A percentile compares a stretch with the other conserved stretches of the same genome.
These are phyloP conservation scores for Colletotrichum acutatum DNA, from an alignment of 2,329 filamentous ascomycete species.

Conservation along the genomic window DNA sequence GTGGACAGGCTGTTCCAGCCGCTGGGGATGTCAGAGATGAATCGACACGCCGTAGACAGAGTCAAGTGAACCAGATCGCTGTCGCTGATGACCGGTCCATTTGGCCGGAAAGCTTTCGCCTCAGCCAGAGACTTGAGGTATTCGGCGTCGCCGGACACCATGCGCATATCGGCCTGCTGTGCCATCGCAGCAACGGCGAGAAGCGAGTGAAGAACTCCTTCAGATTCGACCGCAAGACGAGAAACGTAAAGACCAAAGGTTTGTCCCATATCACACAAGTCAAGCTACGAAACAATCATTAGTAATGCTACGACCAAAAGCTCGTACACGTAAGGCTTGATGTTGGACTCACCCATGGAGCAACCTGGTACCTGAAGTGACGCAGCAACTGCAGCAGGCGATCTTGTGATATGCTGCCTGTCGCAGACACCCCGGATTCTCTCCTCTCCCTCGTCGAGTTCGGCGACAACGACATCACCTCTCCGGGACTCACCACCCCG, in stretches of 20 bases:
- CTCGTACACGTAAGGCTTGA: too few relatives aligned
- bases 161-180: conserved; percentile 11
- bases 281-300: conserved; percentile 44
- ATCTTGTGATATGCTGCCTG: conserved; percentile 17
- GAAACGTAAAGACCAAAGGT: conserved; percentile 52
- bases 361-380: conserved; percentile 57
- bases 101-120: not conserved
- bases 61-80: conserved; percentile 11
- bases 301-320: not conserved
- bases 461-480: conserved; percentile 20
- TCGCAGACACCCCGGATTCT: not conserved
- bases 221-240: conserved; percentile 42
- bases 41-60: conserved; percentile 10
- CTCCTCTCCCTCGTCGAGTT: not conserved
- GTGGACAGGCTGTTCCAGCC: conserved; percentile 14
- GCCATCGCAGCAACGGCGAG: conserved; percentile 36
- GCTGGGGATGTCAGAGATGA: conserved; percentile 14
- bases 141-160: not conserved
- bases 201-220: conserved; percentile 41
- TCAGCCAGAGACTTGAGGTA: conserved; percentile 20
- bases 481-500: conserved; percentile 6
- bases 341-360: conserved; percentile 53
- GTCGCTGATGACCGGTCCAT: conserved; percentile 5
- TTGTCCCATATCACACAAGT: conserved; percentile 53
- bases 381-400: conserved; percentile 47